These are phyloP conservation scores for Teunomyces barrocoloradensis DNA, from an alignment of 805 yeast species.

Conservation along the genomic window DNA sequence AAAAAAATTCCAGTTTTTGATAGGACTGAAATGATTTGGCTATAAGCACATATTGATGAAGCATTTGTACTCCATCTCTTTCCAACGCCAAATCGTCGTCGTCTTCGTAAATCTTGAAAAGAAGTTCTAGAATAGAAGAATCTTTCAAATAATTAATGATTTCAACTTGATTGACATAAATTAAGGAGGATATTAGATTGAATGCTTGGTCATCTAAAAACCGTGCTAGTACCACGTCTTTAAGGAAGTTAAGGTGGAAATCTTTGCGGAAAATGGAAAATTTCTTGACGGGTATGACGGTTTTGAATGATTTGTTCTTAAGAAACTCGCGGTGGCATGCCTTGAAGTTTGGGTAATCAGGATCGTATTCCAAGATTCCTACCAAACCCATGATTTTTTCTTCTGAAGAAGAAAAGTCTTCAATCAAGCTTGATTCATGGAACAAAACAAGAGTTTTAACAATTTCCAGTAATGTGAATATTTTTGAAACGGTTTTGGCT, in stretches of 20 bases:
- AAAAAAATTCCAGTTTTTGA: conserved; percentile 66
- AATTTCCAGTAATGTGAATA: conserved; percentile 70
- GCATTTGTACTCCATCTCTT: conserved; percentile 71
- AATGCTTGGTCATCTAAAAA: conserved; percentile 78
- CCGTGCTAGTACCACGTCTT: conserved; percentile 83
- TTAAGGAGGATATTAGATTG: conserved; percentile 62
- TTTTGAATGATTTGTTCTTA: conserved; percentile 59
- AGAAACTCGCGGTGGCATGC: conserved; percentile 76
- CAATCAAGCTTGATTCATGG: conserved; percentile 52
- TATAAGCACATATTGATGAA: conserved; percentile 76
- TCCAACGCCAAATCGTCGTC: conserved; percentile 11
- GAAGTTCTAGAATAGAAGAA: conserved; percentile 47
- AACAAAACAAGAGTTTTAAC: conserved; percentile 67
- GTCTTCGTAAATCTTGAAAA: conserved; percentile 57
- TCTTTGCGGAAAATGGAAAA: conserved; percentile 62
- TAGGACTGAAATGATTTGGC: conserved; percentile 63
- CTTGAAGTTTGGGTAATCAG: conserved; percentile 76
- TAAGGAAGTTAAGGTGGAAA: conserved; percentile 73
- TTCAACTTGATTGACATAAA: conserved; percentile 65
- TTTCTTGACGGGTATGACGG: conserved; percentile 58
- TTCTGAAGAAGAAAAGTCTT: conserved; percentile 31
- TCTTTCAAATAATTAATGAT: conserved; percentile 59
- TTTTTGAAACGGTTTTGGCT: conserved; percentile 47
- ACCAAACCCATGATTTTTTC: conserved; percentile 49
- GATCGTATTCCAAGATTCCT: conserved; percentile 85